These are phyloP conservation scores for Clonostachys byssicola DNA, from an alignment of 2,329 filamentous ascomycete species.

Conservation along the genomic window DNA sequence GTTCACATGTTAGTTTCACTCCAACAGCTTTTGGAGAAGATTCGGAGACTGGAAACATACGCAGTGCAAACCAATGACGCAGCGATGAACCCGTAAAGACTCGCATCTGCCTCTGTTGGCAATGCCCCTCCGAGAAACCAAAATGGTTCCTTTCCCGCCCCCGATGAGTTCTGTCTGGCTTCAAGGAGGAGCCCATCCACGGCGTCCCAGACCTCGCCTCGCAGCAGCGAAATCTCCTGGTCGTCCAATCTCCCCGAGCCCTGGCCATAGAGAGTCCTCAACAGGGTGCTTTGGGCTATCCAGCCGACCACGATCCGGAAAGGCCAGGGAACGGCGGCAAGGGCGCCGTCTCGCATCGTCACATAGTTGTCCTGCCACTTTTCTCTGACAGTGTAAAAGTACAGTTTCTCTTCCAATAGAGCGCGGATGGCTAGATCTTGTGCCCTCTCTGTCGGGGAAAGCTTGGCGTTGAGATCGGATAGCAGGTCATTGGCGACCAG, in stretches of 20 bases:
- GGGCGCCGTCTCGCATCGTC: conserved; percentile 46
- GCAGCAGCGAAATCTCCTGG: conserved; percentile 41
- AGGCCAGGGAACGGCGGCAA: conserved; percentile 45
- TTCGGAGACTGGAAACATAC: conserved; percentile 30
- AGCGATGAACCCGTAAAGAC: conserved; percentile 52
- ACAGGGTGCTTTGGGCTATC: conserved; percentile 37
- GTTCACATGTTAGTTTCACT: not conserved
- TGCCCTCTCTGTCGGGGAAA: conserved; percentile 31
- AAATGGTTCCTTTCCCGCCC: conserved; percentile 31
- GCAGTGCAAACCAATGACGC: conserved; percentile 46
- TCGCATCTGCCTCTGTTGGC: conserved; percentile 54
- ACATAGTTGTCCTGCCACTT: conserved; percentile 57
- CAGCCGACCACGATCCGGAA: conserved; percentile 45
- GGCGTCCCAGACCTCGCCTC: conserved; percentile 48
- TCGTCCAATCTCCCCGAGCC: conserved; percentile 45
- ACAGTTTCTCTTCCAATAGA: conserved; percentile 56
- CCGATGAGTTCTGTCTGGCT: conserved; percentile 5
- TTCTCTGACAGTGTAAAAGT: conserved; percentile 52
- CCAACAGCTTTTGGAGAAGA: not conserved
- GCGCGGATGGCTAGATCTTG: conserved; percentile 48
- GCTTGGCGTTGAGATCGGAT: conserved; percentile 38
- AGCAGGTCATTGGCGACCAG: conserved; percentile 29
- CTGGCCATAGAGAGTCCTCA: conserved; percentile 46
- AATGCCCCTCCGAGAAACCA: conserved; percentile 50
- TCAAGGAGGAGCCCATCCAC: conserved; percentile 38